These are phyloP conservation scores for Rhododendron henanense DNA, from an alignment of 148 eudicot genomes.

Conservation along the genomic window DNA sequence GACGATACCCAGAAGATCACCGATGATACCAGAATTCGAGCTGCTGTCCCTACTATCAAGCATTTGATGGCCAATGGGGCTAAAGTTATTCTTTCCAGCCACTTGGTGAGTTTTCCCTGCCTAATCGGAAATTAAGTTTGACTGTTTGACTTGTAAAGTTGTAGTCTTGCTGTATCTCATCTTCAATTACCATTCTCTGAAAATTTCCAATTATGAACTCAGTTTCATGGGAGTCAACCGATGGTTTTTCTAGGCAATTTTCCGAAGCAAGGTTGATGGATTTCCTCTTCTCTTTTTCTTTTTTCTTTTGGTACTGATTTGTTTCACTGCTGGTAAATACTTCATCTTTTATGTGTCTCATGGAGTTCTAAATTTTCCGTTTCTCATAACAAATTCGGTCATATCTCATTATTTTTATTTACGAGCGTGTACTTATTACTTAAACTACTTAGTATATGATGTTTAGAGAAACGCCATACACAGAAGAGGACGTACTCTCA, in stretches of 20 bases:
- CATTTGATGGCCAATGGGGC: slow-evolving; percentile 61
- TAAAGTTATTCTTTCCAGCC: slow-evolving; percentile 77
- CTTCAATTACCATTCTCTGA: neutral
- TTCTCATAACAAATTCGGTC: neutral
- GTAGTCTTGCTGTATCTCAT: neutral
- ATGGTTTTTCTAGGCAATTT: neutral
- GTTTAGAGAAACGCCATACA: too few species aligned
- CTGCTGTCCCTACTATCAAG: slow-evolving; percentile 69
- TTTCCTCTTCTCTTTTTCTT: neutral
- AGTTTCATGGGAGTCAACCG: neutral
- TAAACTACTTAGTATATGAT: neutral
- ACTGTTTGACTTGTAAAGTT: neutral
- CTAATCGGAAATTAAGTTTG: neutral
- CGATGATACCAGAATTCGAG: slow-evolving; percentile 90
- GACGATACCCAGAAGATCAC: slow-evolving; percentile 71
- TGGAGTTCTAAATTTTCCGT: neutral
- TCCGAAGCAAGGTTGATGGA: neutral
- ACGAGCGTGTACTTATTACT: neutral
- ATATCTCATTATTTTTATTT: too few species aligned
- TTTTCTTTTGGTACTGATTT: neutral
- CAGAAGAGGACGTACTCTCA: too few species aligned
- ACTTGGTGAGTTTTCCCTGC: slow-evolving; percentile 39
- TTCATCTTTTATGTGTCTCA: neutral
- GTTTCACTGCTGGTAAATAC: too few species aligned
- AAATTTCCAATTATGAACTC: neutral